Evolutionary conservation across 345 rosid genomes (phyloP), one percentile per base, ranked within the genome.

Genomic region (Lumnitzera racemosa): DNA sequence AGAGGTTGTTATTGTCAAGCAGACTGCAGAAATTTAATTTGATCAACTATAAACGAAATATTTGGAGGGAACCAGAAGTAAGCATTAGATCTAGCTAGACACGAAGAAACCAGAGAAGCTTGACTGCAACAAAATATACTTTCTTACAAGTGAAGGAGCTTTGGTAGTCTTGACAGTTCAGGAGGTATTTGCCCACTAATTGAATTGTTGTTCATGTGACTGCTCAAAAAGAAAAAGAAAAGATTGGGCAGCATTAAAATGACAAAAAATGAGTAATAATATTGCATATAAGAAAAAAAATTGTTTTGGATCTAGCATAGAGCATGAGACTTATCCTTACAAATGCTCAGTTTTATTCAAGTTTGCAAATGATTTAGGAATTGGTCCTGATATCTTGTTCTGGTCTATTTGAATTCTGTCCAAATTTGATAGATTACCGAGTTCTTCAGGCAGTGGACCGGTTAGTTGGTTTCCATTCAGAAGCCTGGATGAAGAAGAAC

Each of bases 121-220:
- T 36, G 43, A 36, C 43, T 36, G 43, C 31, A 36, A 36, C 43
- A 36, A 9, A 36, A 36, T 36, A 36, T 36, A 0, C 11, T 36
- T 4, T 36, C 97, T 90, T 84, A 94, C 99, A 94, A 70, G 90
- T 94, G 99, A 79, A 90, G 76, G 70, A 94, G 91, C 48, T 36
- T 74, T 0, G 97, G 95, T 61, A 94, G 69, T 73, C 76, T 81
- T 61, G 96, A 83, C 50, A 94, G 78, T 68, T 90, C 97, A 2
- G 83, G 77, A 0, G 99, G 99, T 63, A 94, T 86, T 78, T 79
- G 87, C 27, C 99, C 99, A 46, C 96, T 90, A 41, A 94, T 80
- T 53, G 97, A 94, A 74, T 94, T 94, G 76, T 94, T 94, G 70
- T 94, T 94, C 97, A 94, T 84, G 80, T 94, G 99, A 81, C 97